phyloP scores from a whole-genome alignment of 345 rosid genomes.

The Bruguiera parviflora region DNA sequence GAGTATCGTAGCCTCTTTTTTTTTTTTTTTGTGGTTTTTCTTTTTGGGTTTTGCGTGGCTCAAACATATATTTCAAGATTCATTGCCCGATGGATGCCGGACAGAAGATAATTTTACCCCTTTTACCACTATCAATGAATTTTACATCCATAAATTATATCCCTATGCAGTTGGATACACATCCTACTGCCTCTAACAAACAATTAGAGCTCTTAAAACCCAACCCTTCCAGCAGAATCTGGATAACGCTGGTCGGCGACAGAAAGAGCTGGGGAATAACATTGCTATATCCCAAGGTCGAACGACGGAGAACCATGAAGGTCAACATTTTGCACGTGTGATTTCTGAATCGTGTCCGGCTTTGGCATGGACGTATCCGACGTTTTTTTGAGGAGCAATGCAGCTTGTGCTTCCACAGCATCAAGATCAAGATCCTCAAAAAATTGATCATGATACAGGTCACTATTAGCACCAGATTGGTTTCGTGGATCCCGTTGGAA shows the following conservation, averaged over 20 bases:
- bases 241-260: not conserved
- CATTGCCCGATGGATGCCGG: no score
- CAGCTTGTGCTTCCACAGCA: constrained; percentile 80
- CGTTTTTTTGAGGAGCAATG: constrained; percentile 45
- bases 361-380: constrained; percentile 31
- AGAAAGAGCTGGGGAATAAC: not conserved
- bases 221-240: not conserved
- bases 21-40: no score
- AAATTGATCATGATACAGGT: constrained; percentile 55
- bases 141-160: constrained; percentile 1
- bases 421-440: constrained; percentile 72
- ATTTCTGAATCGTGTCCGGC: constrained; percentile 24
- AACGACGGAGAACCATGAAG: constrained; percentile 58
- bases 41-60: no score
- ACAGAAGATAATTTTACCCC: no score
- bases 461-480: constrained; percentile 12
- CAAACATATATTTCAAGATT: no score
- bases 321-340: constrained; percentile 19
- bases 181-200: not conserved
- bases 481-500: constrained; percentile 22
- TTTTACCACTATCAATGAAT: no score
- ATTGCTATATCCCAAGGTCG: constrained; percentile 76
- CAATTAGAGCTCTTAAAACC: not conserved
- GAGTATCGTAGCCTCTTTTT: no score
- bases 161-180: not conserved